phyloP scores from a whole-genome alignment of 2,329 filamentous ascomycete species.

The Fusarium papillatum region DNA sequence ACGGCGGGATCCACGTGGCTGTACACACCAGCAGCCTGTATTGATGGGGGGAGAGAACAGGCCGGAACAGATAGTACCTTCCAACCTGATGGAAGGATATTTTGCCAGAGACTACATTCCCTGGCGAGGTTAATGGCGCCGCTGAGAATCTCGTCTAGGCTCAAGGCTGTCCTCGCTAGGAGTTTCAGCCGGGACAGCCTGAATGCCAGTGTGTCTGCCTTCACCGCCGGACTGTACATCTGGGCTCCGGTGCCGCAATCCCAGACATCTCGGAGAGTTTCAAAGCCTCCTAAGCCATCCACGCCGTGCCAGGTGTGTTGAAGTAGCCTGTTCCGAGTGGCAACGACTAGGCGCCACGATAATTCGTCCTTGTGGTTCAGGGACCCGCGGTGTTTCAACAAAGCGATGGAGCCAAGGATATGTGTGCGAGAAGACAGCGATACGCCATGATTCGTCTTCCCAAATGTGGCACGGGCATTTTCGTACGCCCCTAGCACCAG shows the following conservation, averaged over 20 bases:
- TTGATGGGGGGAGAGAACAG: neutral
- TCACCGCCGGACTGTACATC: neutral
- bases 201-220: neutral
- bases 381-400: conserved; percentile 9
- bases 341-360: conserved; percentile 12
- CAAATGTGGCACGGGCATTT: neutral
- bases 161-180: neutral
- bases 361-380: conserved; percentile 10
- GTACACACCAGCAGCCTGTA: neutral
- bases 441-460: neutral
- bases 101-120: neutral
- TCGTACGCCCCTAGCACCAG: conserved; percentile 15
- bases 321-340: conserved; percentile 16
- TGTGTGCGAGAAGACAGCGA: neutral
- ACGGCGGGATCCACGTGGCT: neutral
- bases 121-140: neutral
- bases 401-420: neutral
- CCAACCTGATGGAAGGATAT: neutral
- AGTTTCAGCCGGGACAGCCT: neutral
- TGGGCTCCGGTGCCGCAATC: neutral
- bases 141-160: neutral
- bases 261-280: neutral
- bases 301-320: neutral
- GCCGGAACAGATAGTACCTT: neutral
- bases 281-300: neutral